phyloP scores from a whole-genome alignment of 106 monocot species.

The Dendrobium chrysotoxum region DNA sequence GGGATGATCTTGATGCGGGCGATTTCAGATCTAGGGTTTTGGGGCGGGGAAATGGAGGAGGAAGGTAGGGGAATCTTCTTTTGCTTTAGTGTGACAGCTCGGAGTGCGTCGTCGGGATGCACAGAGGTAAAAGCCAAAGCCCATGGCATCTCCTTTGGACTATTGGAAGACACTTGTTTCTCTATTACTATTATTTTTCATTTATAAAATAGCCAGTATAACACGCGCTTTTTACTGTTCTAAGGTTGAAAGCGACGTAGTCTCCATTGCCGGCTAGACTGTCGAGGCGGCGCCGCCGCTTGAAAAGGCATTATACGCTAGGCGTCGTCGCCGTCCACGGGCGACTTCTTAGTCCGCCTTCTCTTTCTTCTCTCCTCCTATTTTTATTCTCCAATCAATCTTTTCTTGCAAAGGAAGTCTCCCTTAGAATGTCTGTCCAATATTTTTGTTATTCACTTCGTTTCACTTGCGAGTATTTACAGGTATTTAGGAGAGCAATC shows the following conservation, averaged over 20 bases:
- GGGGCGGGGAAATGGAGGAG: conserved; percentile 5
- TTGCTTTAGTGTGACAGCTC: conserved; percentile 22
- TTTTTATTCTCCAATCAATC: no score
- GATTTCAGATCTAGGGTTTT: conserved; percentile 32
- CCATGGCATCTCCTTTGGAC: neutral
- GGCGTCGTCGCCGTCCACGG: no score
- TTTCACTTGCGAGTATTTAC: no score
- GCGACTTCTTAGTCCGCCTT: no score
- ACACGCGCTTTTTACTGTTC: conserved; percentile 11
- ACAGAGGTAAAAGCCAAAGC: neutral
- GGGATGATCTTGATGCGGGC: neutral
- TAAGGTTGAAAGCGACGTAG: conserved; percentile 2
- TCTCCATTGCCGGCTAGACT: neutral
- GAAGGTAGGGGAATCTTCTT: conserved; percentile 15
- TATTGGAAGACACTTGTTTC: neutral
- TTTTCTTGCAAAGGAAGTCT: no score
- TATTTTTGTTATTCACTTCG: neutral
- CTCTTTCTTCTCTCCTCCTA: no score
- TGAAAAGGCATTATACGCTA: neutral
- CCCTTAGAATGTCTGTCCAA: no score
- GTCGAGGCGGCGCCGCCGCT: neutral
- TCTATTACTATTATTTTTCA: neutral
- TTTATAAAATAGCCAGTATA: neutral
- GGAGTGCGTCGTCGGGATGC: conserved; percentile 26
- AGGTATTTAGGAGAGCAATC: no score